A percentile compares a stretch with the other conserved stretches of the same genome.
Conservation (phyloP, 2,329 filamentous ascomycete genomes). For the Emergomyces africanus region DNA sequence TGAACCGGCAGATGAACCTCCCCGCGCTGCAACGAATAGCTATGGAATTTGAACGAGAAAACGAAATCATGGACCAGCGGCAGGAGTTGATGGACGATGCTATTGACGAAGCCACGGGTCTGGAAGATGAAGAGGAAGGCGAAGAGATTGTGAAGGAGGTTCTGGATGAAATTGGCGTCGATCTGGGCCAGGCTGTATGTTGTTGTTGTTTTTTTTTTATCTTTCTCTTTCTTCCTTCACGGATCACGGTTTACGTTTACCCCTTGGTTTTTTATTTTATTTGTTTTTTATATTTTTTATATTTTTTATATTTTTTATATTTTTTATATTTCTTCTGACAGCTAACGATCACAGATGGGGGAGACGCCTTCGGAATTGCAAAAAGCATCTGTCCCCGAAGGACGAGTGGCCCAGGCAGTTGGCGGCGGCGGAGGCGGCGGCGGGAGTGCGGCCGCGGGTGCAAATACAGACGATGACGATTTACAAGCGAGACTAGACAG, state of each 20-base stretch:
- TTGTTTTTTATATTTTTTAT: not conserved
- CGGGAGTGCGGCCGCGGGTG: slow-evolving; percentile 12
- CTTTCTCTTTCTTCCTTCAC: not conserved
- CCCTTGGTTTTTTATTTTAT: not conserved
- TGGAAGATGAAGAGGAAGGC: slow-evolving; percentile 84
- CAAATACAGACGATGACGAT: slow-evolving; percentile 64
- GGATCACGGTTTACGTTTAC: not conserved
- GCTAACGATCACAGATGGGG: slow-evolving; percentile 51
- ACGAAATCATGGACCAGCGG: slow-evolving; percentile 97
- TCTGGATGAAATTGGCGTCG: slow-evolving; percentile 90
- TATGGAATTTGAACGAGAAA: slow-evolving; percentile 98
- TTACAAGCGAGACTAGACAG: slow-evolving; percentile 89
- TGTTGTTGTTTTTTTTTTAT: slow-evolving; percentile 3
- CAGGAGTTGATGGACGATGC: slow-evolving; percentile 99
- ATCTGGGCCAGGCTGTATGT: slow-evolving; percentile 77
- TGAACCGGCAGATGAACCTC: slow-evolving; percentile 97
- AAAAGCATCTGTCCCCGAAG: slow-evolving; percentile 57
- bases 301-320: not conserved
- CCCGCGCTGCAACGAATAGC: slow-evolving; percentile 90
- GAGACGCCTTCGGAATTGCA: slow-evolving; percentile 82
- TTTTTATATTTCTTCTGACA: slow-evolving; percentile 13
- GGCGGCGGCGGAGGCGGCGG: slow-evolving; percentile 47
- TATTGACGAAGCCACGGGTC: slow-evolving; percentile 89
- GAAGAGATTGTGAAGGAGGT: slow-evolving; percentile 97
- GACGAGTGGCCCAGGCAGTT: slow-evolving; percentile 74